Base-by-base conservation (phyloP, 2,329 filamentous ascomycete genomes). In the Fusarium continuum region DNA sequence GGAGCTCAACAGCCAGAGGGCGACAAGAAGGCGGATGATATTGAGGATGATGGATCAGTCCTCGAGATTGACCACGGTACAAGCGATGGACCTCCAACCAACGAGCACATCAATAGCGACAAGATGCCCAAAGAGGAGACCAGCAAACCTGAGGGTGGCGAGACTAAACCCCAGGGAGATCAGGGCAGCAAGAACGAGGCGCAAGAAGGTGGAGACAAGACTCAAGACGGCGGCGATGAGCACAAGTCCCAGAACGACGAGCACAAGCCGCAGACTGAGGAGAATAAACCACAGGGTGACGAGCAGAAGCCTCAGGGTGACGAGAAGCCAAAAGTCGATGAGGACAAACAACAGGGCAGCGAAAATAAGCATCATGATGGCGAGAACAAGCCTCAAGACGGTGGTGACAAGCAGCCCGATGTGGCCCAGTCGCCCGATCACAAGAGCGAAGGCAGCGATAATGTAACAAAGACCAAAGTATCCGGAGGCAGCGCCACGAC, bases 321-420 rank as follows among this genome's bases (percentile, higher is more conserved):
- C 9, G 29, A 36, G 10, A 47, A 53, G 6, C 16, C 29, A 11
- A 34, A 54, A 25, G 23, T 19, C 14, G 29, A 47, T 10, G 48
- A 51, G 14, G 36, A 73, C 22, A 26, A 49, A 31, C 45, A 20
- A 14, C 19, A 35, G 14, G 22, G 36, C 11, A 23, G 20, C 28
- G 31, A 50, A 19, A 26, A 59, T 17, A 59, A 59, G n/a, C 9
- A 25, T 31, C 56, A 72, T n/a, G 22, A 47, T 11, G 31, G 20
- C 28, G 31, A 50, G 22, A 26, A 59, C 16, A 59, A 59, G n/a
- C 9, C 29, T 31, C 56, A 72, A 75, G 50, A 65, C 66, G 22
- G 35, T 20, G 47, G 43, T 28, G 28, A 35, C 9, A 44, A 54
- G 25, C 40, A 52, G 17, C 25, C 47, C 11, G 32, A 38, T 7